Evolutionary conservation across 257 asterid species (phyloP).

Genomic region (Forsythia suspensa): DNA sequence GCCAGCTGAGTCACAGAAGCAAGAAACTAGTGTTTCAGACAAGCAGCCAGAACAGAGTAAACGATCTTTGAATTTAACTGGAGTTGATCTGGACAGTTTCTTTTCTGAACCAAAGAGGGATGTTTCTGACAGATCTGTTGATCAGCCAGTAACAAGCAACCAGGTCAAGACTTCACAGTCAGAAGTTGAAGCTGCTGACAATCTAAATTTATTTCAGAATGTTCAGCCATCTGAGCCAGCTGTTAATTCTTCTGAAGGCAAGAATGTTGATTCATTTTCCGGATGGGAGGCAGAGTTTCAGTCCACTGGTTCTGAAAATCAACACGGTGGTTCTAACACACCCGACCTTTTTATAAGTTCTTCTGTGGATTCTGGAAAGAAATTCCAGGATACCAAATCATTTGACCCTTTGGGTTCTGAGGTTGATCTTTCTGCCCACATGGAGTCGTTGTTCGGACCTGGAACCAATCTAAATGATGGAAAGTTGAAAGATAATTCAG

Average conservation of each 20-base stretch:
- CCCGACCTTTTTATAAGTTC: conserved; percentile 31
- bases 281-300: conserved; percentile 91
- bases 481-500: conserved; percentile 32
- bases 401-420: conserved; percentile 29
- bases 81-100: conserved; percentile 63
- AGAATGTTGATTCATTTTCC: conserved; percentile 38
- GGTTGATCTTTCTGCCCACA: conserved; percentile 57
- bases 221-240: conserved; percentile 44
- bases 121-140: conserved; percentile 31
- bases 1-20: conserved; percentile 47
- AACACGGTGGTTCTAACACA: conserved; percentile 27
- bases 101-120: conserved; percentile 41
- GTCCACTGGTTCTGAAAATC: conserved; percentile 44
- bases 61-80: conserved; percentile 41
- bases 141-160: conserved; percentile 26
- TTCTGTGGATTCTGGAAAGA: conserved; percentile 34
- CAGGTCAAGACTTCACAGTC: conserved; percentile 28
- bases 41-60: conserved; percentile 37
- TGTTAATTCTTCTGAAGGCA: conserved; percentile 28
- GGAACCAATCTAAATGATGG: conserved; percentile 31
- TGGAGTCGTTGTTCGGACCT: conserved; percentile 68
- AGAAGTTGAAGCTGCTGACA: conserved; percentile 40
- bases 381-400: conserved; percentile 29
- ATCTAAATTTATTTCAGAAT: conserved; percentile 52
- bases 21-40: conserved; percentile 32